These are phyloP conservation scores for Boletus patriciae DNA, from an alignment of 768 basidiomycete species.

Conservation along the genomic window DNA sequence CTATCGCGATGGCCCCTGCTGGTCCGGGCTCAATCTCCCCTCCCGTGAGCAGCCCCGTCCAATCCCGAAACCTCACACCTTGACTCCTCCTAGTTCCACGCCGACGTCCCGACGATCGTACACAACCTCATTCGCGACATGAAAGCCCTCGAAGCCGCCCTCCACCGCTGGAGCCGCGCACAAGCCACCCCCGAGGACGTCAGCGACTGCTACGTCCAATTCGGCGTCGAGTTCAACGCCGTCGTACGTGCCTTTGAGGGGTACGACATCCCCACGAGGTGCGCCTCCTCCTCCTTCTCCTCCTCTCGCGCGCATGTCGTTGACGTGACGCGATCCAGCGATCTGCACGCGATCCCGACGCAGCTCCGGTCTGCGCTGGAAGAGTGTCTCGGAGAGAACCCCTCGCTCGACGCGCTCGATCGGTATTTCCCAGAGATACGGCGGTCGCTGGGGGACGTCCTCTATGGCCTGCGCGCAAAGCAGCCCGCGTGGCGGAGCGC, in stretches of 20 bases:
- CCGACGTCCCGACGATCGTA: slow-evolving; percentile 61
- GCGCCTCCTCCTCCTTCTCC: slow-evolving; percentile 20
- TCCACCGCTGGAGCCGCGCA: slow-evolving; percentile 65
- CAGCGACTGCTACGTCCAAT: slow-evolving; percentile 85
- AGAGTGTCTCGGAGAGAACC: slow-evolving; percentile 43
- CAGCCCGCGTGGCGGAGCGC: slow-evolving; percentile 39
- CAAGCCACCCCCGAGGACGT: slow-evolving; percentile 68
- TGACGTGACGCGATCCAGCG: slow-evolving; percentile 26
- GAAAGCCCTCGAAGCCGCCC: slow-evolving; percentile 73
- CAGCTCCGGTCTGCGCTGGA: slow-evolving; percentile 42
- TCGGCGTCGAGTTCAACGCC: slow-evolving; percentile 87
- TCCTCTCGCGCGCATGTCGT: too few species aligned
- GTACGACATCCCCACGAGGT: slow-evolving; percentile 79
- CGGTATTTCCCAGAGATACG: slow-evolving; percentile 41
- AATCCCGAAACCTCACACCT: background rate
- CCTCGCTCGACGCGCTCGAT: slow-evolving; percentile 36
- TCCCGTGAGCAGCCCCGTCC: background rate
- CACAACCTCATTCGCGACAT: slow-evolving; percentile 74
- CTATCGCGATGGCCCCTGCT: slow-evolving; percentile 13
- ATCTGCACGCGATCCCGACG: slow-evolving; percentile 40
- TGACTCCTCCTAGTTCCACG: background rate
- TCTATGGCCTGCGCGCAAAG: slow-evolving; percentile 43
- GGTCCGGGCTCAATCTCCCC: slow-evolving; percentile 5
- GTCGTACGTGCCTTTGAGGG: slow-evolving; percentile 73
- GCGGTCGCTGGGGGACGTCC: slow-evolving; percentile 36